These are phyloP conservation scores for Bromus sterilis DNA, from an alignment of 176 grass and related monocot genomes.

Conservation along the genomic window DNA sequence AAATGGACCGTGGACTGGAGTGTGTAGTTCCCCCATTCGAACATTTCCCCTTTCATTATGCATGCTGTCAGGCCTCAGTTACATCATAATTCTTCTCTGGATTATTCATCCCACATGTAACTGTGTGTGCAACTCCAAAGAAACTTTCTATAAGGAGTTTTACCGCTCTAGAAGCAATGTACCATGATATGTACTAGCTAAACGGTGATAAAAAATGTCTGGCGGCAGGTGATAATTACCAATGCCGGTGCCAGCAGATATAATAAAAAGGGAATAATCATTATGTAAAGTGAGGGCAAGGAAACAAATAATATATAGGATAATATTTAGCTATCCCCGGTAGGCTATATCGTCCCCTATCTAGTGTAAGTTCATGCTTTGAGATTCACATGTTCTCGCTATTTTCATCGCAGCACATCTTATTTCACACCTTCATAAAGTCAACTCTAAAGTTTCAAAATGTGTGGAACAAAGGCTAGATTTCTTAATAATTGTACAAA, in stretches of 20 bases:
- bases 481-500: not conserved
- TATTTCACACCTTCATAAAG: not conserved
- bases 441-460: not conserved
- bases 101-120: not conserved
- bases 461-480: not conserved
- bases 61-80: not conserved
- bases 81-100: not conserved
- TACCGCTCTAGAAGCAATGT: not conserved
- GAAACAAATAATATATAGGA: not conserved
- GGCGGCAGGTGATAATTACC: not conserved
- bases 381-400: not conserved
- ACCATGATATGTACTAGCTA: not conserved
- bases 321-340: not conserved
- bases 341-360: not conserved
- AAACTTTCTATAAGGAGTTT: not conserved
- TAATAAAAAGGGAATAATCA: not conserved
- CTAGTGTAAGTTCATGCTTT: not conserved
- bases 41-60: not conserved
- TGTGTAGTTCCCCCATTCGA: not conserved
- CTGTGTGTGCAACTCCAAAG: not conserved
- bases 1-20: not conserved
- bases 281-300: not conserved
- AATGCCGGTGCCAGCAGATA: not conserved
- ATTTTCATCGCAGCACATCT: not conserved
- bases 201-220: not conserved